phyloP scores from a whole-genome alignment of 352 stramenopile genomes.

The Globisporangium iwayamae region DNA sequence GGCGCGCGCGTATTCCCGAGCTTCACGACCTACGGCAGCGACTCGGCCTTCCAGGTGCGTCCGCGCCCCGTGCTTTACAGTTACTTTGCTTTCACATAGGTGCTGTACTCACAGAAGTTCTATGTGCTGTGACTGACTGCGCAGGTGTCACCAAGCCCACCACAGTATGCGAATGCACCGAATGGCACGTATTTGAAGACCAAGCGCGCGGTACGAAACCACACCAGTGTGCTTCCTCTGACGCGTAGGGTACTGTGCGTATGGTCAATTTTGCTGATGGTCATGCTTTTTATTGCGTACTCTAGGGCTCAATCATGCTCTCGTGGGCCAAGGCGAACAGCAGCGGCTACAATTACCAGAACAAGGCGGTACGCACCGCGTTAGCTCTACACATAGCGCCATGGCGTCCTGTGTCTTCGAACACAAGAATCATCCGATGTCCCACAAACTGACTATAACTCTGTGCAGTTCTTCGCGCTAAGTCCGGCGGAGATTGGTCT shows the following conservation, averaged over 20 bases:
- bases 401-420: not conserved
- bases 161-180: conserved; percentile 51
- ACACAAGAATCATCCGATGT: too few species aligned
- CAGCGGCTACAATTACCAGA: conserved; percentile 75
- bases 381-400: not conserved
- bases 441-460: not conserved
- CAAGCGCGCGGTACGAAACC: conserved; percentile 55
- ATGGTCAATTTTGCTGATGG: not conserved
- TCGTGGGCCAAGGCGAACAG: conserved; percentile 75
- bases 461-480: conserved; percentile 69
- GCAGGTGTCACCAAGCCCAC: conserved; percentile 52
- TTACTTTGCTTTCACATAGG: too few species aligned
- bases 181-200: conserved; percentile 76
- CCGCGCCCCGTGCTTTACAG: not conserved
- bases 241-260: not conserved
- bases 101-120: too few species aligned
- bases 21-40: conserved; percentile 69
- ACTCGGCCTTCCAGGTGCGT: conserved; percentile 64
- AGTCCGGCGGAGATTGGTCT: conserved; percentile 74
- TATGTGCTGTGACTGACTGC: not conserved
- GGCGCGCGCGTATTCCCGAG: conserved; percentile 69
- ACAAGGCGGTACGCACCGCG: conserved; percentile 55
- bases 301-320: conserved; percentile 76
- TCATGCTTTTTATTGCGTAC: not conserved
- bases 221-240: too few species aligned